Conservation (phyloP, 495 filamentous ascomycete species). For the Bryoglossum gracile region DNA sequence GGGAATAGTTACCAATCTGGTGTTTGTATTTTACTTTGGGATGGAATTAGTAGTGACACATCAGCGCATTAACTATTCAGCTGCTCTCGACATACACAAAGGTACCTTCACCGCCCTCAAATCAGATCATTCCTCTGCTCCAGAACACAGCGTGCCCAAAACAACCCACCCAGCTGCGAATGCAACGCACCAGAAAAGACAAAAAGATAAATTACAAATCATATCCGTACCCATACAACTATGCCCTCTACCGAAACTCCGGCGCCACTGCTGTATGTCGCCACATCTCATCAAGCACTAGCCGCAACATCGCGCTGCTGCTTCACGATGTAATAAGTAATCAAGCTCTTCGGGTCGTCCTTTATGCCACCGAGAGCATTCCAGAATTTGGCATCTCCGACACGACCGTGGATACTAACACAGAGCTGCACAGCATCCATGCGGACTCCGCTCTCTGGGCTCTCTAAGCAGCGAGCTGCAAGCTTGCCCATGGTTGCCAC, state of each 20-base stretch:
- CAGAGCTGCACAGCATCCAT: slow-evolving; percentile 73
- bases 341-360: slow-evolving; percentile 63
- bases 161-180: too few relatives aligned
- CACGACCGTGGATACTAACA: slow-evolving; percentile 60
- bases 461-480: slow-evolving; percentile 55
- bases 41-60: too few relatives aligned
- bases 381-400: slow-evolving; percentile 61
- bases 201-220: not conserved
- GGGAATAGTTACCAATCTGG: too few relatives aligned
- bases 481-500: slow-evolving; percentile 44
- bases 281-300: slow-evolving; percentile 1
- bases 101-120: not conserved
- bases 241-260: too few relatives aligned
- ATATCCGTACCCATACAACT: not conserved
- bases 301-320: slow-evolving; percentile 40
- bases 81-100: not conserved
- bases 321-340: slow-evolving; percentile 79
- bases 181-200: not conserved
- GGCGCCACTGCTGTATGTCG: too few relatives aligned
- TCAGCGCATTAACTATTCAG: too few relatives aligned
- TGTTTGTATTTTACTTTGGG: too few relatives aligned
- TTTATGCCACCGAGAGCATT: slow-evolving; percentile 51
- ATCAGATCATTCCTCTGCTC: not conserved
- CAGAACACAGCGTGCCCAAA: too few relatives aligned
- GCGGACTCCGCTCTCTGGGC: slow-evolving; percentile 68